Evolutionary conservation across 768 basidiomycete genomes (phyloP).

Genomic region (Russula sp.): DNA sequence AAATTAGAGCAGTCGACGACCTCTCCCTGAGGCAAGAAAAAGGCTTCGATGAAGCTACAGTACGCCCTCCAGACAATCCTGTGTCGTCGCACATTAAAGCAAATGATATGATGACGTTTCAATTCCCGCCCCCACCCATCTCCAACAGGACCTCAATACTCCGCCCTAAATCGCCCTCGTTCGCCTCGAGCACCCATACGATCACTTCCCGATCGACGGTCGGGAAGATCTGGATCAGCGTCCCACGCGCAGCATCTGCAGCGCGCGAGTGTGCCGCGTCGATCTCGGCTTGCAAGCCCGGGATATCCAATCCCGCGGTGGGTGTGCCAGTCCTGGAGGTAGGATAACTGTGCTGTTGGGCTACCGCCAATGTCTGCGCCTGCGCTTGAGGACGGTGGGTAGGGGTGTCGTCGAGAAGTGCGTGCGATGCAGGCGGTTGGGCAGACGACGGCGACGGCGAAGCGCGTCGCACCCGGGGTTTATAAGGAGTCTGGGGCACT

Average conservation of each 20-base stretch:
- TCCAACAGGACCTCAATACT: constrained; percentile 84
- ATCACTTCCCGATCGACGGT: constrained; percentile 72
- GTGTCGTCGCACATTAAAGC: background rate
- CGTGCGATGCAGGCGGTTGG: constrained; percentile 21
- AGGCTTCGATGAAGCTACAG: constrained; percentile 10
- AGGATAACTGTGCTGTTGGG: constrained; percentile 6
- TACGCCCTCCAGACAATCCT: background rate
- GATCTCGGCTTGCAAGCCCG: constrained; percentile 66
- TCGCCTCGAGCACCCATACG: constrained; percentile 85
- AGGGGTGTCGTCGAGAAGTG: constrained; percentile 45
- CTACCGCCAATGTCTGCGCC: background rate
- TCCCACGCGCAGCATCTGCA: constrained; percentile 61
- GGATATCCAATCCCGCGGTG: constrained; percentile 39
- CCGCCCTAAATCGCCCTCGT: constrained; percentile 79
- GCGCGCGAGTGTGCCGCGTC: constrained; percentile 73
- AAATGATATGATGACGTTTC: background rate
- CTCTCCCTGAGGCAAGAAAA: background rate
- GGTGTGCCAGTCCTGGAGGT: constrained; percentile 19
- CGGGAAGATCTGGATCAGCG: constrained; percentile 87
- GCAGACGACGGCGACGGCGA: constrained; percentile 34
- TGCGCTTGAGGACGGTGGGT: constrained; percentile 29
- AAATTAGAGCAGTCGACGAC: background rate
- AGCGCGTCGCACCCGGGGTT: constrained; percentile 55
- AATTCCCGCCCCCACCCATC: constrained; percentile 39
- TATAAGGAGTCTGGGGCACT: constrained; percentile 59